A percentile compares a stretch with the other conserved stretches of the same genome.
Evolutionary conservation across 108 stramenopile species (phyloP).

Genomic region (Pseudonitzschia pungens): DNA sequence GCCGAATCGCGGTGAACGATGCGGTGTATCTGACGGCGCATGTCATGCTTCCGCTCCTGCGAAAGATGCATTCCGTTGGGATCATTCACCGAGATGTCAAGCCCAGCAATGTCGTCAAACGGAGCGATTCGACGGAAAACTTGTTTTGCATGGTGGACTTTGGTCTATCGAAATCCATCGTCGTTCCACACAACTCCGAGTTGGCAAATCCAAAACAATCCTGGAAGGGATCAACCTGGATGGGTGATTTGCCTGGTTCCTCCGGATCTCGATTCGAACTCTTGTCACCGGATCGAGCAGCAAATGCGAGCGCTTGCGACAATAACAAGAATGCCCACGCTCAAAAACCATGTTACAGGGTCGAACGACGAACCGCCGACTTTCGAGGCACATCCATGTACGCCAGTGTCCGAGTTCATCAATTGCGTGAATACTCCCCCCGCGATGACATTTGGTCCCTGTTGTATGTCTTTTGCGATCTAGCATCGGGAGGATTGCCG

Average conservation of each 20-base stretch:
- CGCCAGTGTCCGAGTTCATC: constrained; percentile 78
- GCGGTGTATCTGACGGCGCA: constrained; percentile 77
- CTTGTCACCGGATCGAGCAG: neutral
- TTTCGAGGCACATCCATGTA: constrained; percentile 89
- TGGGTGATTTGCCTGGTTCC: constrained; percentile 15
- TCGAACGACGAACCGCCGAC: constrained; percentile 71
- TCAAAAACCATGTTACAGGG: constrained; percentile 41
- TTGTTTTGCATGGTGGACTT: constrained; percentile 79
- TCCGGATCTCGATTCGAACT: neutral
- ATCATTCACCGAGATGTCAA: constrained; percentile 88
- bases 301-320: neutral
- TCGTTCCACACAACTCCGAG: constrained; percentile 67
- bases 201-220: constrained; percentile 55
- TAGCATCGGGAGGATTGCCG: constrained; percentile 80
- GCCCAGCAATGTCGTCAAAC: constrained; percentile 73
- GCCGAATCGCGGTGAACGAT: constrained; percentile 64
- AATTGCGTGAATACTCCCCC: constrained; percentile 72
- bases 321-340: neutral
- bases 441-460: constrained; percentile 87
- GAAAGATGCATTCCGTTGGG: constrained; percentile 77
- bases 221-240: constrained; percentile 64
- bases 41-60: constrained; percentile 70
- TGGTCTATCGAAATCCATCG: constrained; percentile 80
- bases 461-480: constrained; percentile 87
- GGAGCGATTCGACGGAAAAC: constrained; percentile 14